A percentile compares a stretch with the other conserved stretches of the same genome.
These are phyloP conservation scores for Parastagonospora avenae DNA, from an alignment of 2,329 filamentous ascomycete species.

Conservation along the genomic window DNA sequence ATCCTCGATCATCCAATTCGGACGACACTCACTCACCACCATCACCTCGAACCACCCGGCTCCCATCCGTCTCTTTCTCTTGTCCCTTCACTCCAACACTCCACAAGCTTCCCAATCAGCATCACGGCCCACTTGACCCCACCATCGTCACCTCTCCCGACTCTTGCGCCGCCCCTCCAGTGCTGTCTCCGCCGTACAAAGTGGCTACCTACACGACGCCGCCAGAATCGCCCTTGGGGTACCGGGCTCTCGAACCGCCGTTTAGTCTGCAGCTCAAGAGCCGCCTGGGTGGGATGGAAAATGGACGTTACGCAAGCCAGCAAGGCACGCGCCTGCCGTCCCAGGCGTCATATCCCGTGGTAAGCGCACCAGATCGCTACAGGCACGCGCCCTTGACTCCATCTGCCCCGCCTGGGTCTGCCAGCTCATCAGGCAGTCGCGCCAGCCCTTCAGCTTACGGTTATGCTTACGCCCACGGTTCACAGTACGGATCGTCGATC, in stretches of 20 bases:
- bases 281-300: constrained; percentile 73
- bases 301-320: constrained; percentile 66
- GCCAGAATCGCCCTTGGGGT: constrained; percentile 69
- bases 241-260: constrained; percentile 64
- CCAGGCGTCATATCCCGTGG: constrained; percentile 50
- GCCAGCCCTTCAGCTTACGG: constrained; percentile 51
- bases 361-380: constrained; percentile 55
- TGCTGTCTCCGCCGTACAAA: constrained; percentile 55
- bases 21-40: constrained; percentile 33
- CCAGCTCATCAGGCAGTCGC: constrained; percentile 46
- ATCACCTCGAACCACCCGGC: constrained; percentile 14
- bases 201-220: constrained; percentile 68
- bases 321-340: constrained; percentile 54
- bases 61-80: constrained; percentile 16
- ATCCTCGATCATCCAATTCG: constrained; percentile 31
- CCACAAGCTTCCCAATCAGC: constrained; percentile 12
- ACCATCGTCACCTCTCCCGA: constrained; percentile 9
- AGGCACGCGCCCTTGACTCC: constrained; percentile 53
- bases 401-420: constrained; percentile 49
- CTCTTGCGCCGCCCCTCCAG: constrained; percentile 22
- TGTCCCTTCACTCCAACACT: constrained; percentile 5
- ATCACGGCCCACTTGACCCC: constrained; percentile 11
- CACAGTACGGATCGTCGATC: constrained; percentile 61
- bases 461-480: constrained; percentile 55
- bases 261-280: constrained; percentile 60